phyloP scores from a whole-genome alignment of 179 eudicot species.

The Beta lomatogona region DNA sequence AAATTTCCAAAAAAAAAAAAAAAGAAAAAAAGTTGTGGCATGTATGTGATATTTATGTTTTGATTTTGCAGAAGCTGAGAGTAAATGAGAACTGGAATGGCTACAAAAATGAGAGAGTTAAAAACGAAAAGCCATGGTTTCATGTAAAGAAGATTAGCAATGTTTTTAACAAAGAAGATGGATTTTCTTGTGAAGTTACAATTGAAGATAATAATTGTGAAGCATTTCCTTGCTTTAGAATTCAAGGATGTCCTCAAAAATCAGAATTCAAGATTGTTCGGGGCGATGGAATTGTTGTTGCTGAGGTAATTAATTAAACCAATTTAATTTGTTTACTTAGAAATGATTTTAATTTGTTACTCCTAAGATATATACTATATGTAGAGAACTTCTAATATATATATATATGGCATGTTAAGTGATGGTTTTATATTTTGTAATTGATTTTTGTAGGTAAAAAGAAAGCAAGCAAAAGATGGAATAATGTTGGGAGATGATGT shows the following conservation, averaged over 20 bases:
- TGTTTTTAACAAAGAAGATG: slow-evolving; percentile 19
- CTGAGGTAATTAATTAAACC: slow-evolving; percentile 17
- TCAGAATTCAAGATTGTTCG: slow-evolving; percentile 35
- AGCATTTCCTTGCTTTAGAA: slow-evolving; percentile 28
- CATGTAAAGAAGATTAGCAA: slow-evolving; percentile 31
- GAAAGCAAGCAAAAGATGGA: slow-evolving; percentile 51
- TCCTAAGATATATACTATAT: too few species aligned
- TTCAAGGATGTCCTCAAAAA: slow-evolving; percentile 32
- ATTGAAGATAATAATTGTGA: slow-evolving; percentile 25
- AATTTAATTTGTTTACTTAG: neutral
- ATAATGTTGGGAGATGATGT: slow-evolving; percentile 70
- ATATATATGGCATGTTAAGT: neutral
- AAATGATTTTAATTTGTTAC: neutral
- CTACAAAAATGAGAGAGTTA: slow-evolving; percentile 28
- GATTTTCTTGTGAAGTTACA: slow-evolving; percentile 33
- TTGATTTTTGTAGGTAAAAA: slow-evolving; percentile 38
- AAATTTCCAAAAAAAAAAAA: too few species aligned
- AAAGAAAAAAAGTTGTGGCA: neutral
- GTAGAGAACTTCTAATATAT: too few species aligned
- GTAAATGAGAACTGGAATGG: slow-evolving; percentile 43
- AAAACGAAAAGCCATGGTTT: slow-evolving; percentile 40
- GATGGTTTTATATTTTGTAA: neutral
- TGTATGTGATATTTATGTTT: neutral
- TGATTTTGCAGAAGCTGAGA: slow-evolving; percentile 35
- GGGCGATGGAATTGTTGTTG: slow-evolving; percentile 26